A percentile compares a stretch with the other conserved stretches of the same genome.
These are phyloP conservation scores for Adansonia gregorii DNA, from an alignment of 441 rosid species.

Conservation along the genomic window DNA sequence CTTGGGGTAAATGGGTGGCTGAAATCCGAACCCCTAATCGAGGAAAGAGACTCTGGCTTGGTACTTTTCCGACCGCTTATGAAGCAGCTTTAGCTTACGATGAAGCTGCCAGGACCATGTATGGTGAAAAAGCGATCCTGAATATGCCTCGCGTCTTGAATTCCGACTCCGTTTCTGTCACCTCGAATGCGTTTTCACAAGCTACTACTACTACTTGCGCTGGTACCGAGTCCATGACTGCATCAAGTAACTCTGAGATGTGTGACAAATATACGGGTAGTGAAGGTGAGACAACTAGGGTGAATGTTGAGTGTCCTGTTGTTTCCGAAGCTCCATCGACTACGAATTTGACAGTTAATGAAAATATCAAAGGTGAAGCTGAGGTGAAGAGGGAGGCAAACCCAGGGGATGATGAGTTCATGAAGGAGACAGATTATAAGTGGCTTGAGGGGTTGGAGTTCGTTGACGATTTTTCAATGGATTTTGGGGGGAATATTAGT, in stretches of 20 bases:
- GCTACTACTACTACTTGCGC: too few relatives aligned
- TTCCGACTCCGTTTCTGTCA: conserved; percentile 32
- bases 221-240: conserved; percentile 10
- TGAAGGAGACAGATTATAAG: not conserved
- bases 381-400: not conserved
- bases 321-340: conserved; percentile 12
- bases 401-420: not conserved
- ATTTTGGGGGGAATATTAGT: not conserved
- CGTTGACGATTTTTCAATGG: not conserved
- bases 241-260: not conserved
- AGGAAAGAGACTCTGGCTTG: conserved; percentile 2
- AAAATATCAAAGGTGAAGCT: not conserved
- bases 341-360: not conserved
- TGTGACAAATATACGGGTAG: not conserved
- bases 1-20: conserved; percentile 18
- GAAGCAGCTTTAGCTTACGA: conserved; percentile 86
- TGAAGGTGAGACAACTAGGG: too few relatives aligned
- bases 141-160: conserved; percentile 47
- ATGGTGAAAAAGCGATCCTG: conserved; percentile 61
- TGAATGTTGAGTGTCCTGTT: not conserved
- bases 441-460: not conserved
- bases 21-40: not conserved
- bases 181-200: not conserved
- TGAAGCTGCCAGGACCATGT: conserved; percentile 72
- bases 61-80: conserved; percentile 40